These are phyloP conservation scores for Beauveria sp. DNA, from an alignment of 2,329 filamentous ascomycete genomes.

Conservation along the genomic window DNA sequence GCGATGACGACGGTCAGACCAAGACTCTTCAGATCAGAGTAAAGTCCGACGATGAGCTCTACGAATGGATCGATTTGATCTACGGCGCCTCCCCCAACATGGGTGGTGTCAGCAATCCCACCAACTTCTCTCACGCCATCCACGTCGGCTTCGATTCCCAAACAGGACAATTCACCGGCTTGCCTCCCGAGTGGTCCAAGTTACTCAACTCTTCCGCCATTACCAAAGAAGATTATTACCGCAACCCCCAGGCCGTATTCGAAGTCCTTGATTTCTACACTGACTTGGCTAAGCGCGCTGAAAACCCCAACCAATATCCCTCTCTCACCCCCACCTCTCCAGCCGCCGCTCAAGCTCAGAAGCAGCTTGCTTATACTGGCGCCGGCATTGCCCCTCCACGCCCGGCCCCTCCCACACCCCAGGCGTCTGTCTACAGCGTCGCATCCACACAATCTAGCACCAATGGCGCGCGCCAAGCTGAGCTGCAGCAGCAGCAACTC, in stretches of 20 bases:
- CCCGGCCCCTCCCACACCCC: slow-evolving; percentile 46
- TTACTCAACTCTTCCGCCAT: slow-evolving; percentile 92
- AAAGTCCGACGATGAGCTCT: slow-evolving; percentile 92
- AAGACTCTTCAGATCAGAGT: slow-evolving; percentile 87
- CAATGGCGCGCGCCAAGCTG: slow-evolving; percentile 38
- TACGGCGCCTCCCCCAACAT: slow-evolving; percentile 95
- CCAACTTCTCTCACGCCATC: slow-evolving; percentile 94
- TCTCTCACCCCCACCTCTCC: slow-evolving; percentile 62
- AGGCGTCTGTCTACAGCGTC: slow-evolving; percentile 35
- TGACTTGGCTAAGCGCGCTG: slow-evolving; percentile 67
- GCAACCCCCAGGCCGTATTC: slow-evolving; percentile 80
- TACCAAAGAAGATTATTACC: slow-evolving; percentile 97
- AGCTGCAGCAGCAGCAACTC: slow-evolving; percentile 29
- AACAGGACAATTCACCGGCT: slow-evolving; percentile 87
- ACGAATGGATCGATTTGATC: slow-evolving; percentile 98
- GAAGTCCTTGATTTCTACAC: slow-evolving; percentile 82
- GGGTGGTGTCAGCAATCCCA: slow-evolving; percentile 97
- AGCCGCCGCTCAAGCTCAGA: slow-evolving; percentile 46
- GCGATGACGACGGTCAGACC: slow-evolving; percentile 71
- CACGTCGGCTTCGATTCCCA: slow-evolving; percentile 96
- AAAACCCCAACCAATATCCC: slow-evolving; percentile 62
- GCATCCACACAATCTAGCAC: slow-evolving; percentile 29
- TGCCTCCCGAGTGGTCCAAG: slow-evolving; percentile 96
- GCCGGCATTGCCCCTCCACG: slow-evolving; percentile 62
- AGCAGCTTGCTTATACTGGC: slow-evolving; percentile 53